Evolutionary conservation across 805 yeast genomes (phyloP).

Genomic region (Metschnikowia aberdeeniae): DNA sequence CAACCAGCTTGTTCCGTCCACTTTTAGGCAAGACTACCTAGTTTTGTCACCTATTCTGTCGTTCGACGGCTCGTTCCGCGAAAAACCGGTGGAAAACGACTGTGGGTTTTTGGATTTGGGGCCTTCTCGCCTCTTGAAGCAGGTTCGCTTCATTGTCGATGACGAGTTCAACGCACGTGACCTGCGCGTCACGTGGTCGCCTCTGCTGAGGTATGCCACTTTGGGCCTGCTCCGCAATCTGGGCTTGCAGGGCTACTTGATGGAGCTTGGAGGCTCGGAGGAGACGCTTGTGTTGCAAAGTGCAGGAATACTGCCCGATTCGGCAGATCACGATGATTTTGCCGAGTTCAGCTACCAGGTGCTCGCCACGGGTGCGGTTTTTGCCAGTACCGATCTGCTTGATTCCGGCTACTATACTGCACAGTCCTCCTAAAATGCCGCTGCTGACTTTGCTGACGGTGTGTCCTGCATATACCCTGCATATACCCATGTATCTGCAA

Average conservation of each 20-base stretch:
- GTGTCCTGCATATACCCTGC: no score
- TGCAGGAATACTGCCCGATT: background rate
- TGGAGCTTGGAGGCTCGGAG: conserved; percentile 2
- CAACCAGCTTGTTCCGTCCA: conserved; percentile 1
- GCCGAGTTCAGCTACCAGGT: conserved; percentile 11
- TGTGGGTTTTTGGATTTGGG: conserved; percentile 1
- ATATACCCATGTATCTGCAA: no score
- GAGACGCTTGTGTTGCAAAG: conserved; percentile 2
- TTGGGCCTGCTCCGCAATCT: background rate
- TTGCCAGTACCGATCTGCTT: conserved; percentile 1
- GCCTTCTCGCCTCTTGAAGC: background rate
- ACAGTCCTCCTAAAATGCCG: background rate
- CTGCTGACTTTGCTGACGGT: no score
- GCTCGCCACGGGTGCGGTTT: background rate
- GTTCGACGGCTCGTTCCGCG: background rate
- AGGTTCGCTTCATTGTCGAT: conserved; percentile 1
- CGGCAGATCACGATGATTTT: conserved; percentile 1
- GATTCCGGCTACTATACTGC: conserved; percentile 3
- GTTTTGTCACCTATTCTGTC: conserved; percentile 4
- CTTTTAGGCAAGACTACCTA: conserved; percentile 1
- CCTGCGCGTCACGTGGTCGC: background rate
- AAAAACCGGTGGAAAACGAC: background rate
- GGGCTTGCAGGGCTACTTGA: background rate
- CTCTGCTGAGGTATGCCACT: background rate
- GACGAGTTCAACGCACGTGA: conserved; percentile 3